phyloP scores from a whole-genome alignment of 2,329 filamentous ascomycete species.

The Penicillium palitans region DNA sequence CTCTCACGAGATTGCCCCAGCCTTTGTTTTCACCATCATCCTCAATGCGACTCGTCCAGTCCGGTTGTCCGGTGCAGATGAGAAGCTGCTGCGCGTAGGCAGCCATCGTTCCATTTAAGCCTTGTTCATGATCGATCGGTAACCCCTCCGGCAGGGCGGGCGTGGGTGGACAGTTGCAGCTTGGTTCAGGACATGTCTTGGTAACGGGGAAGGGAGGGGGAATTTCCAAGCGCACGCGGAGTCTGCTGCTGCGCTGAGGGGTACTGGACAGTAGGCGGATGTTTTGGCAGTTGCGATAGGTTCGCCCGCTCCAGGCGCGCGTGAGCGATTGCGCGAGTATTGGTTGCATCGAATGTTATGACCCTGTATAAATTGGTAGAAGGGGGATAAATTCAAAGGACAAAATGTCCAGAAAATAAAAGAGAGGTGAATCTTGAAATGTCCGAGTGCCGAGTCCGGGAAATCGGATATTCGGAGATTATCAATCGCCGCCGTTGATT shows the following conservation, averaged over 20 bases:
- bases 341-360: constrained; percentile 17
- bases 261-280: constrained; percentile 28
- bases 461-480: constrained; percentile 20
- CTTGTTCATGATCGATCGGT: constrained; percentile 70
- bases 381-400: background rate
- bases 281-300: constrained; percentile 5
- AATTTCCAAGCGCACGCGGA: constrained; percentile 36
- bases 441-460: constrained; percentile 18
- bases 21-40: constrained; percentile 63
- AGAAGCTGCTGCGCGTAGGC: constrained; percentile 80
- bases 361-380: background rate
- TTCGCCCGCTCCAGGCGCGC: constrained; percentile 17
- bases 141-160: constrained; percentile 69
- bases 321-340: constrained; percentile 16
- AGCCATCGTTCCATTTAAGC: constrained; percentile 74
- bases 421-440: constrained; percentile 1
- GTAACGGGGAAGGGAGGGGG: constrained; percentile 50
- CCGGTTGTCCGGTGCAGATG: constrained; percentile 73
- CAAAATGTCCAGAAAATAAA: background rate
- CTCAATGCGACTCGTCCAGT: constrained; percentile 84
- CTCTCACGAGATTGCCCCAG: constrained; percentile 56
- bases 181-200: constrained; percentile 69
- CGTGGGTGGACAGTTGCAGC: constrained; percentile 72
- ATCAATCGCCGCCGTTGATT: constrained; percentile 11
- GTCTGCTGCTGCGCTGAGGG: constrained; percentile 16